These are phyloP conservation scores for Lactarius tabidus DNA, from an alignment of 768 basidiomycete genomes.

Conservation along the genomic window DNA sequence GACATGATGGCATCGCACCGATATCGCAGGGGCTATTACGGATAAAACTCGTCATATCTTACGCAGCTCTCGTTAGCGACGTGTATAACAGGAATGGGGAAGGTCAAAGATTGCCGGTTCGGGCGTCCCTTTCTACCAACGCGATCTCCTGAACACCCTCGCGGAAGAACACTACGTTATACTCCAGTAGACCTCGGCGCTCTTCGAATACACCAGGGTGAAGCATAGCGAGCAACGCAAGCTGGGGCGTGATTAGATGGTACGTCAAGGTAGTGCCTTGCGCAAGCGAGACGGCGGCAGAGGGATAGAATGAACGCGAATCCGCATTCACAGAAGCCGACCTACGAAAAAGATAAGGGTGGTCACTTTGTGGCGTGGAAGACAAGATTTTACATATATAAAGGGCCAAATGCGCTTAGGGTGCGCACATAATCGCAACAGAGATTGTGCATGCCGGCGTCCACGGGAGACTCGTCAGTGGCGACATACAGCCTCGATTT, in stretches of 20 bases:
- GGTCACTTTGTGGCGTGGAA: not conserved
- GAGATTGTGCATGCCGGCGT: constrained; percentile 80
- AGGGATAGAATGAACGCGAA: constrained; percentile 57
- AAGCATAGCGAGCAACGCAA: constrained; percentile 67
- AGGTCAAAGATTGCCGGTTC: constrained; percentile 25
- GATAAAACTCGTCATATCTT: not conserved
- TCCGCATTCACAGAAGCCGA: constrained; percentile 26
- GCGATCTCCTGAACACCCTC: constrained; percentile 82
- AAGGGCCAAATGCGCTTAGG: constrained; percentile 76
- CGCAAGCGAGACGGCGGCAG: constrained; percentile 58
- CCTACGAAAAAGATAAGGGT: constrained; percentile 9
- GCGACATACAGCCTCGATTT: constrained; percentile 85
- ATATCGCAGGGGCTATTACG: not conserved
- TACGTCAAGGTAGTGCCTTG: constrained; percentile 78
- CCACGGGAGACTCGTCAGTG: constrained; percentile 89
- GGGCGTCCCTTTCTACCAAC: constrained; percentile 60
- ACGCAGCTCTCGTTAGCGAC: not conserved
- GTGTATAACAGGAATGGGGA: not conserved
- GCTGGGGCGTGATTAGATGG: constrained; percentile 70
- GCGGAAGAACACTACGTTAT: constrained; percentile 82
- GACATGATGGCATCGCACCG: not conserved
- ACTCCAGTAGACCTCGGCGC: constrained; percentile 74
- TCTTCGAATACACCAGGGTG: constrained; percentile 70
- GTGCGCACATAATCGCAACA: constrained; percentile 90
- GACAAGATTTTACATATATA: constrained; percentile 66